Conservation (phyloP, 805 yeast species). For the Teunomyces tritomae region DNA sequence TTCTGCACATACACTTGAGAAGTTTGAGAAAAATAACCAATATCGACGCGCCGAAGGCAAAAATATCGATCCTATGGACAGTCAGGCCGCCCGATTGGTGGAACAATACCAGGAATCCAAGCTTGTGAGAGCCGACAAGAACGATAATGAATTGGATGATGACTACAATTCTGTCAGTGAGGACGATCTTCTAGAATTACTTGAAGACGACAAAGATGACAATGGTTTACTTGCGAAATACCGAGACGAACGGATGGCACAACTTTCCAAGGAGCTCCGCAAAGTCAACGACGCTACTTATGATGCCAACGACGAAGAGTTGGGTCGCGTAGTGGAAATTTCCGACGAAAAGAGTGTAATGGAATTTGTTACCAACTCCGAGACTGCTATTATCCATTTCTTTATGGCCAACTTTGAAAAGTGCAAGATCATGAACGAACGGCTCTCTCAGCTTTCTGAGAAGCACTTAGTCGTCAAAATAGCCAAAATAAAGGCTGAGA, state of each 20-base stretch:
- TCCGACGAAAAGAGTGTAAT: constrained; percentile 57
- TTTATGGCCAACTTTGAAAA: constrained; percentile 58
- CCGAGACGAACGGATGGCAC: constrained; percentile 63
- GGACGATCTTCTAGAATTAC: constrained; percentile 25
- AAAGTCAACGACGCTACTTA: constrained; percentile 27
- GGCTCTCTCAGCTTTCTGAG: constrained; percentile 44
- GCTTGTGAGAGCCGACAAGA: constrained; percentile 21
- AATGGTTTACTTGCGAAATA: constrained; percentile 39
- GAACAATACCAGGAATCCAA: constrained; percentile 47
- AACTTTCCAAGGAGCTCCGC: constrained; percentile 47
- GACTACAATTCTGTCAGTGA: constrained; percentile 8
- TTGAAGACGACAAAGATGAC: constrained; percentile 47
- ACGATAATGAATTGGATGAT: constrained; percentile 15
- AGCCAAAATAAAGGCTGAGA: constrained; percentile 53
- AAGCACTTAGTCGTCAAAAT: constrained; percentile 57
- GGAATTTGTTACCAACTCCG: constrained; percentile 44
- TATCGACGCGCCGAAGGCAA: background rate
- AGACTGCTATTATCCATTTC: constrained; percentile 56
- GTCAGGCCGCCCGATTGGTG: constrained; percentile 29
- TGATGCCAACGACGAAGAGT: constrained; percentile 27
- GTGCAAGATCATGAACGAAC: constrained; percentile 58
- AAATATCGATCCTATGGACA: constrained; percentile 24
- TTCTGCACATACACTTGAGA: background rate
- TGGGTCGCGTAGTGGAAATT: constrained; percentile 42
- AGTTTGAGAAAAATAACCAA: background rate